phyloP scores from a whole-genome alignment of 116 monocot species.

The Zostera marina region DNA sequence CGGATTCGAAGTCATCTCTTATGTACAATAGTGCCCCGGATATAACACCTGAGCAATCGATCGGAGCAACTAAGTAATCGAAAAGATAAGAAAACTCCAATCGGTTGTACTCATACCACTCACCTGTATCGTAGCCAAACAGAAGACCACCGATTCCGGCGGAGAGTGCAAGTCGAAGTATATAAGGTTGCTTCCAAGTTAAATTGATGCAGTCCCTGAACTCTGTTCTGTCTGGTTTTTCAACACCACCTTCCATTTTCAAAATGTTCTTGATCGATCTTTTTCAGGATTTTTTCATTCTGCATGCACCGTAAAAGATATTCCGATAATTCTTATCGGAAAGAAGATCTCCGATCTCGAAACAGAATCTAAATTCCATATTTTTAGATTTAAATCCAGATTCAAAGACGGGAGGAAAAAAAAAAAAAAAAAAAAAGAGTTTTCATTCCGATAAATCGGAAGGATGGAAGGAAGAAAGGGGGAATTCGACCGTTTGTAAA shows the following conservation, averaged over 20 bases:
- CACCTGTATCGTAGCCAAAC: constrained; percentile 68
- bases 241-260: constrained; percentile 40
- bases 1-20: constrained; percentile 55
- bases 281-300: no score
- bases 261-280: no score
- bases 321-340: no score
- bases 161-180: constrained; percentile 46
- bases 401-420: no score
- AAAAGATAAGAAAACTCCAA: background rate
- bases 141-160: constrained; percentile 69
- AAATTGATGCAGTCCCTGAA: constrained; percentile 44
- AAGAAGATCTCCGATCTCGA: no score
- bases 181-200: constrained; percentile 46
- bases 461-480: no score
- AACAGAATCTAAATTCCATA: no score
- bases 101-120: constrained; percentile 10
- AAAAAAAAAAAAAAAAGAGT: no score
- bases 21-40: constrained; percentile 89
- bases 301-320: no score
- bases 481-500: no score
- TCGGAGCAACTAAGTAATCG: background rate
- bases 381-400: no score
- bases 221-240: constrained; percentile 31
- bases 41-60: constrained; percentile 60
- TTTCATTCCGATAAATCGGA: no score